phyloP scores from a whole-genome alignment of 2,329 filamentous ascomycete species.

The Beauveria asiatica region DNA sequence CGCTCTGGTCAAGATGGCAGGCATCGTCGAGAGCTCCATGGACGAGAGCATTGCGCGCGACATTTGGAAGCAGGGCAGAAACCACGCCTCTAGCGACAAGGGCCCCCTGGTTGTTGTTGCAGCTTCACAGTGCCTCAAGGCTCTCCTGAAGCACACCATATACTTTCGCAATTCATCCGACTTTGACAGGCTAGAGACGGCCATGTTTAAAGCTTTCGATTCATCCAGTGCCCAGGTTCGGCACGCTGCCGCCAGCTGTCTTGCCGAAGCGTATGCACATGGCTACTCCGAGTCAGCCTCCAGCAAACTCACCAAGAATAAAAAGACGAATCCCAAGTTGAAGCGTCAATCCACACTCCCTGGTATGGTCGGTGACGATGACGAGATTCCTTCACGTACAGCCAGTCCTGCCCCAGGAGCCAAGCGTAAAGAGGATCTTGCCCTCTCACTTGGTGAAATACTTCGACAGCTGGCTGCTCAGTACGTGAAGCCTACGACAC shows the following conservation, averaged over 20 bases:
- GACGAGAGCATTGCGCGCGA: conserved; percentile 84
- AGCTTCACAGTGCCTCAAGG: conserved; percentile 71
- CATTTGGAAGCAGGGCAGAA: conserved; percentile 85
- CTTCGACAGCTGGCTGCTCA: conserved; percentile 71
- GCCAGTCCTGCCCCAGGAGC: conserved; percentile 62
- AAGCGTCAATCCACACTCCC: conserved; percentile 54
- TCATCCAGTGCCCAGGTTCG: conserved; percentile 66
- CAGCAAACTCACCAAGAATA: conserved; percentile 51
- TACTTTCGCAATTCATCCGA: conserved; percentile 86
- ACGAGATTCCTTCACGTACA: conserved; percentile 58
- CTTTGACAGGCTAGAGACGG: conserved; percentile 78
- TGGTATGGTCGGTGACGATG: conserved; percentile 57
- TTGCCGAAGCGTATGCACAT: conserved; percentile 77
- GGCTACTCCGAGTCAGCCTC: conserved; percentile 49
- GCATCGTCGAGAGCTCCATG: conserved; percentile 65
- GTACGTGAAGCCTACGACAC: conserved; percentile 69
- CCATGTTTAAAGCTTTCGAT: conserved; percentile 81
- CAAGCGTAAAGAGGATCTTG: conserved; percentile 64
- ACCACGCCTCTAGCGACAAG: conserved; percentile 69
- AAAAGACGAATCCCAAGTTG: conserved; percentile 56
- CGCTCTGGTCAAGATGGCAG: conserved; percentile 65
- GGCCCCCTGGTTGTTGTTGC: conserved; percentile 70
- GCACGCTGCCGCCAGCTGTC: conserved; percentile 76
- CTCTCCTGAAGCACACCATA: conserved; percentile 60
- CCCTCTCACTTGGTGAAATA: conserved; percentile 68